Conservation (phyloP, 1,284 basidiomycete genomes). For the Puccinia polysora region DNA sequence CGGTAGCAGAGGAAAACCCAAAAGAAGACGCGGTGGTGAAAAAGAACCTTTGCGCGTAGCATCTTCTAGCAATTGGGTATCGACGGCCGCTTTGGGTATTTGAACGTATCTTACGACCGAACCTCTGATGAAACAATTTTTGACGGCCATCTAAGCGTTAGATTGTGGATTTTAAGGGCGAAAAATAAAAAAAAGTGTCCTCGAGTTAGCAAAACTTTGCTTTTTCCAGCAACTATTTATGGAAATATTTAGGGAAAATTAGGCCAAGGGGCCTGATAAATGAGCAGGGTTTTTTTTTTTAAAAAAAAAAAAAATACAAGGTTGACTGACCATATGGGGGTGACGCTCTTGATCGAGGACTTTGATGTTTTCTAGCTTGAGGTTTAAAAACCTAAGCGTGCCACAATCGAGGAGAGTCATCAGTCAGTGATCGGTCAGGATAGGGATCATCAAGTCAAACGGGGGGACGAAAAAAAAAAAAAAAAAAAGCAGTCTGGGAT, state of each 20-base stretch:
- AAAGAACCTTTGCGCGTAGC: constrained; percentile 75
- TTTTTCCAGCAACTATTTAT: too few relatives aligned
- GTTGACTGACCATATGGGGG: constrained; percentile 82
- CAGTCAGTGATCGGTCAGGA: not conserved
- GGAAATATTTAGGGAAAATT: too few relatives aligned
- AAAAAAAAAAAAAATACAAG: not conserved
- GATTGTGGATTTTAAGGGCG: not conserved
- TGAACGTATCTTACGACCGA: constrained; percentile 97
- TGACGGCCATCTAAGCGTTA: constrained; percentile 90
- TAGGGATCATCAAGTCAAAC: not conserved
- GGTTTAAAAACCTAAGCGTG: constrained; percentile 79
- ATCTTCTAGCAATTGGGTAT: constrained; percentile 93
- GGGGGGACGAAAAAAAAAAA: not conserved
- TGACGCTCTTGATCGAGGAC: constrained; percentile 87
- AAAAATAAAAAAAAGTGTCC: too few relatives aligned
- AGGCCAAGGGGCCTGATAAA: not conserved
- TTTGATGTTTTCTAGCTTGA: constrained; percentile 87
- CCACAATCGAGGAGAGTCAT: constrained; percentile 14
- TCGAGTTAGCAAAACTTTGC: too few relatives aligned
- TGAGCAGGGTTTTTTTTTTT: not conserved
- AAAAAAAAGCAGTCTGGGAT: not conserved
- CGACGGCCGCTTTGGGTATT: constrained; percentile 83
- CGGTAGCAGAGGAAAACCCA: not conserved
- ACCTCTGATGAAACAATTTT: constrained; percentile 97
- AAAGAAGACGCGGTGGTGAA: too few relatives aligned